These are phyloP conservation scores for Phytopythium aichiense DNA, from an alignment of 352 stramenopile species.

Conservation along the genomic window DNA sequence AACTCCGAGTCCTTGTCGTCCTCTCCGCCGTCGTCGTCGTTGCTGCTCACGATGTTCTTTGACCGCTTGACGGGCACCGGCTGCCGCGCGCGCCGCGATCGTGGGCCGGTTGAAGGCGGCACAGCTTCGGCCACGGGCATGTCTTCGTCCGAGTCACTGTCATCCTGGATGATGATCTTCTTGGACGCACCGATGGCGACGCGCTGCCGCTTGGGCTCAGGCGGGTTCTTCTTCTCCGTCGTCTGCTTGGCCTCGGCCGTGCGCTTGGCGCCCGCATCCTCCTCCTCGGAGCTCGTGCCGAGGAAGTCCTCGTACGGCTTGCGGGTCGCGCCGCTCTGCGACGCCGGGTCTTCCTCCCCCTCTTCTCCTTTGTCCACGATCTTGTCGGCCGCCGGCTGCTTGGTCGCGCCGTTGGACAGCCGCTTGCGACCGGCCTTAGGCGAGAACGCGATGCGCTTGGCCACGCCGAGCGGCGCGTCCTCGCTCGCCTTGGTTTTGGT, in stretches of 20 bases:
- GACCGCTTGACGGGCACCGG: neutral
- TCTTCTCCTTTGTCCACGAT: slow-evolving; percentile 5
- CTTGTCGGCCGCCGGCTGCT: slow-evolving; percentile 7
- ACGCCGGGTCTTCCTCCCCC: neutral
- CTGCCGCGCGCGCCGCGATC: neutral
- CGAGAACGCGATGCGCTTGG: slow-evolving; percentile 76
- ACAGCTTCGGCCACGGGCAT: slow-evolving; percentile 6
- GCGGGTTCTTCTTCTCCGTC: slow-evolving; percentile 26
- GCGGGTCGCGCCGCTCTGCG: slow-evolving; percentile 18
- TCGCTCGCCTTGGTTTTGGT: neutral
- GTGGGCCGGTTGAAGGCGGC: slow-evolving; percentile 8
- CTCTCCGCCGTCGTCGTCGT: slow-evolving; percentile 32
- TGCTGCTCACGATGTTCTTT: slow-evolving; percentile 33
- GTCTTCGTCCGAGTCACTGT: slow-evolving; percentile 70
- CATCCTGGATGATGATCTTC: slow-evolving; percentile 76
- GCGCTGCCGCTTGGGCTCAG: slow-evolving; percentile 23
- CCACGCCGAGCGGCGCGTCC: slow-evolving; percentile 7
- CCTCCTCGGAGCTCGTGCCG: slow-evolving; percentile 63
- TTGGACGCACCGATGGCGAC: slow-evolving; percentile 14
- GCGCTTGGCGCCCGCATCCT: slow-evolving; percentile 15
- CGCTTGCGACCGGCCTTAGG: slow-evolving; percentile 31
- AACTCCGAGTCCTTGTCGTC: slow-evolving; percentile 61
- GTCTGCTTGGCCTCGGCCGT: slow-evolving; percentile 11
- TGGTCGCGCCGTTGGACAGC: slow-evolving; percentile 6
- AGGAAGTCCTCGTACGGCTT: slow-evolving; percentile 76